Percentiles rank a stretch among this genome's conserved stretches.
These are phyloP conservation scores for Tulasnella calospora DNA, from an alignment of 768 basidiomycete genomes.

Conservation along the genomic window DNA sequence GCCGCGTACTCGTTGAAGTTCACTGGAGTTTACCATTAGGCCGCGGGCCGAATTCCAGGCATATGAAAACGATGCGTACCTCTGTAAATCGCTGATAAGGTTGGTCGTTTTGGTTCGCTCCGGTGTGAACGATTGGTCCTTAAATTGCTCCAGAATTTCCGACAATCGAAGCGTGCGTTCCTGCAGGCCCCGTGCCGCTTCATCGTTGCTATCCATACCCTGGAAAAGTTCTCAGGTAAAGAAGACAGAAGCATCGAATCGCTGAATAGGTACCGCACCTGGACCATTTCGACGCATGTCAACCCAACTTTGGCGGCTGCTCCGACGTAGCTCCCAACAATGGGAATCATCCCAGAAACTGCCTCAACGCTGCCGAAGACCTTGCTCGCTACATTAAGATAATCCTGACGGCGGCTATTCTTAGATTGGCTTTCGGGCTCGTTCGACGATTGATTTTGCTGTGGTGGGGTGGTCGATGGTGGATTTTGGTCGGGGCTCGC, in stretches of 20 bases:
- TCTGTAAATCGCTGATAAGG: background rate
- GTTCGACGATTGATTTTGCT: background rate
- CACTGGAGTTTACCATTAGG: background rate
- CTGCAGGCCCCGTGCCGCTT: background rate
- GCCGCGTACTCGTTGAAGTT: background rate
- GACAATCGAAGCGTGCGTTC: background rate
- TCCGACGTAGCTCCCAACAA: background rate
- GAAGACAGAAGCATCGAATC: background rate
- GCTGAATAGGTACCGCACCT: background rate
- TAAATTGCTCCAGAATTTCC: background rate
- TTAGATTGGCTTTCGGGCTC: background rate
- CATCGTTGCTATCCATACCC: background rate
- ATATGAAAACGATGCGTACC: background rate
- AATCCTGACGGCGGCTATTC: background rate
- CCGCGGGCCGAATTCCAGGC: background rate
- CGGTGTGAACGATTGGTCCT: background rate
- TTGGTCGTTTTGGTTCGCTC: background rate
- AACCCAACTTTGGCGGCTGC: background rate
- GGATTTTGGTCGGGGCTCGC: background rate
- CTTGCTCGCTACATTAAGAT: background rate
- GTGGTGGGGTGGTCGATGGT: background rate
- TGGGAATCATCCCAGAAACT: background rate
- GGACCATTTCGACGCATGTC: background rate
- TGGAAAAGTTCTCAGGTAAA: background rate
- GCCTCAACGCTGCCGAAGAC: background rate